Evolutionary conservation across 768 basidiomycete species (phyloP).

Genomic region (Agaricus subrufescens): DNA sequence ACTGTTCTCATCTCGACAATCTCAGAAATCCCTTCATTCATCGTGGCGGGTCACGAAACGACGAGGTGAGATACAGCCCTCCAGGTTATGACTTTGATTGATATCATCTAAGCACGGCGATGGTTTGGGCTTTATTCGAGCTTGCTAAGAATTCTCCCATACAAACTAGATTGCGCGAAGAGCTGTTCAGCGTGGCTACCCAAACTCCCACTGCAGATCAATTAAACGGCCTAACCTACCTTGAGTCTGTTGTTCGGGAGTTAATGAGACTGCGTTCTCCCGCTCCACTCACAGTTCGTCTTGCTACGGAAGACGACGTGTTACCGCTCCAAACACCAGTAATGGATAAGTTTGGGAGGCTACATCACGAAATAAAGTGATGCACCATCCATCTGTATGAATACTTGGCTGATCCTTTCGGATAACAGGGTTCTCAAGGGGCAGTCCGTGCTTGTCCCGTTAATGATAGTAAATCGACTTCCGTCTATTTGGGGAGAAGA

Average conservation of each 20-base stretch:
- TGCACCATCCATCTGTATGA: not conserved
- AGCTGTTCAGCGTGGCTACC: slow-evolving; percentile 45
- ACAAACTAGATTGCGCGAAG: slow-evolving; percentile 55
- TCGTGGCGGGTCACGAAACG: slow-evolving; percentile 58
- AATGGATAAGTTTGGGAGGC: slow-evolving; percentile 35
- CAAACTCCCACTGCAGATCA: slow-evolving; percentile 68
- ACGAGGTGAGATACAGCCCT: slow-evolving; percentile 31
- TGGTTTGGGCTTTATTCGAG: slow-evolving; percentile 57
- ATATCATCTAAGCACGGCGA: slow-evolving; percentile 29
- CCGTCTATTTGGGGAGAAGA: slow-evolving; percentile 61
- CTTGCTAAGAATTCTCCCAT: slow-evolving; percentile 42
- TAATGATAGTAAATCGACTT: slow-evolving; percentile 47
- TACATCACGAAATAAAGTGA: slow-evolving; percentile 34
- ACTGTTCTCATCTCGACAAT: not conserved
- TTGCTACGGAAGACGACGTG: slow-evolving; percentile 47
- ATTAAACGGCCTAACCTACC: slow-evolving; percentile 59
- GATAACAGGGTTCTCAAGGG: slow-evolving; percentile 25
- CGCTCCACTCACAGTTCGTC: slow-evolving; percentile 35
- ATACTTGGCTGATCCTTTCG: no score
- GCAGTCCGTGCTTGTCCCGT: slow-evolving; percentile 42
- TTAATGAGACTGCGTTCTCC: slow-evolving; percentile 53
- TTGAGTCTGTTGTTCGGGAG: slow-evolving; percentile 62
- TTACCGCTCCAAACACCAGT: slow-evolving; percentile 46
- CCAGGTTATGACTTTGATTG: not conserved
- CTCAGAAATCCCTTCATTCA: slow-evolving; percentile 57